A percentile compares a stretch with the other conserved stretches of the same genome.
phyloP scores from a whole-genome alignment of 352 stramenopile species.

The Globisporangium acanthophoron region DNA sequence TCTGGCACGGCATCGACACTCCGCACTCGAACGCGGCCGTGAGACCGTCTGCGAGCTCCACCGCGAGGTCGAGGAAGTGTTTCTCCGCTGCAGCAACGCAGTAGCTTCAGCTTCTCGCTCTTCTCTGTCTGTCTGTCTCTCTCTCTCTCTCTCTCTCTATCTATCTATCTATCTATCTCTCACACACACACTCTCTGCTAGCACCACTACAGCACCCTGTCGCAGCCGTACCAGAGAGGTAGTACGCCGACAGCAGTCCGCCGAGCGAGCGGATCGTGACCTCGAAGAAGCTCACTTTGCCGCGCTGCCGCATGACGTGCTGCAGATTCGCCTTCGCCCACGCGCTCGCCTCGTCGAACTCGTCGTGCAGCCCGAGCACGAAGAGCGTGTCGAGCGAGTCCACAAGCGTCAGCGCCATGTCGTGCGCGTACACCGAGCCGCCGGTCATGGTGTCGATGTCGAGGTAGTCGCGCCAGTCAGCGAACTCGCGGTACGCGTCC shows the following conservation, averaged over 20 bases:
- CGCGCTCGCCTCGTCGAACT: constrained; percentile 52
- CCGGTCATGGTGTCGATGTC: constrained; percentile 19
- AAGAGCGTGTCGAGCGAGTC: constrained; percentile 72
- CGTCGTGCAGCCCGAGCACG: constrained; percentile 49
- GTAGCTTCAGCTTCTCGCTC: background rate
- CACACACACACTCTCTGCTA: no score
- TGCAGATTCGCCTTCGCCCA: constrained; percentile 47
- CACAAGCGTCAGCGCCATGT: constrained; percentile 59
- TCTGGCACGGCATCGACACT: constrained; percentile 24
- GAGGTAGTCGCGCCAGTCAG: constrained; percentile 34
- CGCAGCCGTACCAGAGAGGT: constrained; percentile 28
- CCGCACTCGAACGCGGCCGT: constrained; percentile 29
- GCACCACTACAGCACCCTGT: background rate
- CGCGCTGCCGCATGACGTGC: constrained; percentile 23
- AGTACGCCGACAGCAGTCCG: constrained; percentile 48
- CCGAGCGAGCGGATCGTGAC: constrained; percentile 54
- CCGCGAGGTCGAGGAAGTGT: constrained; percentile 40
- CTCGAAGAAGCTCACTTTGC: constrained; percentile 55
- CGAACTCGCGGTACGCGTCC: constrained; percentile 38
- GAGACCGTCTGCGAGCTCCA: constrained; percentile 28
- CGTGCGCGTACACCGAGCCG: constrained; percentile 33
- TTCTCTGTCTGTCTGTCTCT: no score
- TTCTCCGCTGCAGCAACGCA: constrained; percentile 18
- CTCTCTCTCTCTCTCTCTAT: no score
- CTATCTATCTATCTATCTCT: no score